Evolutionary conservation across 1,284 basidiomycete genomes (phyloP).

Genomic region (Leccinum griseonigrum): DNA sequence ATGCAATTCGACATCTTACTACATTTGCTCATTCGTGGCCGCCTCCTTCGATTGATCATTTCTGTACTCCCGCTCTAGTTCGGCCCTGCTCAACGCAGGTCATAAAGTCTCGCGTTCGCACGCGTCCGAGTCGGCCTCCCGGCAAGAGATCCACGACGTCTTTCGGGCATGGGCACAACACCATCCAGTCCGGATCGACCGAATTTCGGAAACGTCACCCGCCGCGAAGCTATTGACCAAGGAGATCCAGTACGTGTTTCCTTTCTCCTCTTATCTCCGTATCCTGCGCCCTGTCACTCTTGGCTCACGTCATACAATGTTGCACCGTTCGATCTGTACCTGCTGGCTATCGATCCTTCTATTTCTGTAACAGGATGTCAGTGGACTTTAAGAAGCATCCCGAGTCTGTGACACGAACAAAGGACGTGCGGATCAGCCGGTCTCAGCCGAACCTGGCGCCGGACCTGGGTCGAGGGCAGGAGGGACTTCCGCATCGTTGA

Average conservation of each 20-base stretch:
- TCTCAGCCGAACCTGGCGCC: slow-evolving; percentile 91
- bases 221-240: slow-evolving; percentile 63
- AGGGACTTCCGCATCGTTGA: slow-evolving; percentile 29
- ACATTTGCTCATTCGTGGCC: neutral
- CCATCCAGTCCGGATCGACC: slow-evolving; percentile 83
- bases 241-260: slow-evolving; percentile 54
- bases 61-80: slow-evolving; percentile 43
- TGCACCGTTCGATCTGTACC: too few species aligned
- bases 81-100: slow-evolving; percentile 86
- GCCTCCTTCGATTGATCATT: neutral
- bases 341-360: too few species aligned
- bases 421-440: slow-evolving; percentile 75
- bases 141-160: slow-evolving; percentile 77
- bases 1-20: neutral
- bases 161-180: slow-evolving; percentile 80
- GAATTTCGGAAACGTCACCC: slow-evolving; percentile 71
- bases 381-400: slow-evolving; percentile 78
- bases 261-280: slow-evolving; percentile 10
- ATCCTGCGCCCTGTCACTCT: neutral
- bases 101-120: slow-evolving; percentile 88
- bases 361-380: slow-evolving; percentile 43
- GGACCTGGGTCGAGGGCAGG: slow-evolving; percentile 70
- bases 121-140: slow-evolving; percentile 73
- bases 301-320: neutral
- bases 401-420: slow-evolving; percentile 53